Conservation (phyloP, 495 filamentous ascomycete genomes). For the Penicillium argentinense region DNA sequence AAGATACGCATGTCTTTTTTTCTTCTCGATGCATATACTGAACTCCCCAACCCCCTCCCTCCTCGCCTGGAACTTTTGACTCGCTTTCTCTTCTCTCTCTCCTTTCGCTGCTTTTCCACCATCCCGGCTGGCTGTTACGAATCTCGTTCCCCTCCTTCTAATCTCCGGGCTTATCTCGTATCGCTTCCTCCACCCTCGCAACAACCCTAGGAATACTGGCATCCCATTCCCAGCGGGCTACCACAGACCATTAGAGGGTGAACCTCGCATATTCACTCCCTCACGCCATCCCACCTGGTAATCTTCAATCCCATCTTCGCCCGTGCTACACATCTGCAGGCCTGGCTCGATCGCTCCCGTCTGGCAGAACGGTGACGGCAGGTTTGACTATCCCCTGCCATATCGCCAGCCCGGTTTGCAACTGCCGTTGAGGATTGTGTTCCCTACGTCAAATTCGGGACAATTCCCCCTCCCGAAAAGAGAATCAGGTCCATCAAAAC, state of each 20-base stretch:
- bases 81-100: neutral
- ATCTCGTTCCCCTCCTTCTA: slow-evolving; percentile 7
- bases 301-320: neutral
- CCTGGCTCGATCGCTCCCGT: slow-evolving; percentile 7
- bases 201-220: too few relatives aligned
- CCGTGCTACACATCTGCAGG: neutral
- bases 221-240: too few relatives aligned
- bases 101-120: slow-evolving; percentile 8
- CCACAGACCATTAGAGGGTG: too few relatives aligned
- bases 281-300: too few relatives aligned
- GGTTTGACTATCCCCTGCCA: slow-evolving; percentile 18
- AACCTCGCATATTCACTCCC: too few relatives aligned
- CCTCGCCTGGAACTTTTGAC: neutral
- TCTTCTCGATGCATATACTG: too few relatives aligned
- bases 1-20: slow-evolving; percentile 9
- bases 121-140: neutral
- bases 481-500: slow-evolving; percentile 1
- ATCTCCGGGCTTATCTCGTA: slow-evolving; percentile 8
- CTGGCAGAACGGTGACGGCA: slow-evolving; percentile 23
- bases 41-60: slow-evolving; percentile 10
- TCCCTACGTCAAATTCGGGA: slow-evolving; percentile 19
- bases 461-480: slow-evolving; percentile 8
- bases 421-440: slow-evolving; percentile 32
- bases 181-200: slow-evolving; percentile 1
- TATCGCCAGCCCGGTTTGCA: slow-evolving; percentile 30